A percentile compares a stretch with the other conserved stretches of the same genome.
phyloP scores from a whole-genome alignment of 225 moss, liverwort and hornwort species.

The Polytrichum formosum region DNA sequence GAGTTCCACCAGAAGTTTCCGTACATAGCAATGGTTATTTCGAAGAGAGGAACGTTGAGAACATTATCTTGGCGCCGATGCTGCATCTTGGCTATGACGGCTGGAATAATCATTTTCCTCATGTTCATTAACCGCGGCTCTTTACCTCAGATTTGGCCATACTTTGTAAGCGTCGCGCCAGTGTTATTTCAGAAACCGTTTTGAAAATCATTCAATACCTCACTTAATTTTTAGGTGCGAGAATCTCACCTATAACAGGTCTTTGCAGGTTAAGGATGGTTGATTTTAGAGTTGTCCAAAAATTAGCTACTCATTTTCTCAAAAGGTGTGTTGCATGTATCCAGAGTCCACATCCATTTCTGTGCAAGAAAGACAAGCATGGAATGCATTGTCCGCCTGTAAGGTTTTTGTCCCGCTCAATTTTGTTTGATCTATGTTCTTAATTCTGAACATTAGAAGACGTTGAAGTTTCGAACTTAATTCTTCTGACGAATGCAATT shows the following conservation, averaged over 20 bases:
- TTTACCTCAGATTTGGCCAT: slow-evolving; percentile 10
- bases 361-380: slow-evolving; percentile 45
- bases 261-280: neutral
- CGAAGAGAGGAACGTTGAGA: slow-evolving; percentile 22
- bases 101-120: slow-evolving; percentile 12
- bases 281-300: neutral
- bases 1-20: too few relatives aligned
- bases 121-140: neutral
- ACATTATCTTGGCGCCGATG: slow-evolving; percentile 21
- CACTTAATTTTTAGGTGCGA: neutral
- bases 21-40: neutral
- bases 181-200: neutral
- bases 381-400: slow-evolving; percentile 43
- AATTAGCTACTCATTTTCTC: too few relatives aligned
- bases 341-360: slow-evolving; percentile 43
- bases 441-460: neutral
- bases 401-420: slow-evolving; percentile 3
- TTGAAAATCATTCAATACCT: neutral
- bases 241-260: neutral
- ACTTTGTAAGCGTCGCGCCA: slow-evolving; percentile 16
- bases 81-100: slow-evolving; percentile 12
- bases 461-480: neutral
- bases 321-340: neutral
- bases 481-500: neutral
- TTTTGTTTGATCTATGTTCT: neutral